Evolutionary conservation across 2,329 filamentous ascomycete genomes (phyloP).

Genomic region (Phoma sp.): DNA sequence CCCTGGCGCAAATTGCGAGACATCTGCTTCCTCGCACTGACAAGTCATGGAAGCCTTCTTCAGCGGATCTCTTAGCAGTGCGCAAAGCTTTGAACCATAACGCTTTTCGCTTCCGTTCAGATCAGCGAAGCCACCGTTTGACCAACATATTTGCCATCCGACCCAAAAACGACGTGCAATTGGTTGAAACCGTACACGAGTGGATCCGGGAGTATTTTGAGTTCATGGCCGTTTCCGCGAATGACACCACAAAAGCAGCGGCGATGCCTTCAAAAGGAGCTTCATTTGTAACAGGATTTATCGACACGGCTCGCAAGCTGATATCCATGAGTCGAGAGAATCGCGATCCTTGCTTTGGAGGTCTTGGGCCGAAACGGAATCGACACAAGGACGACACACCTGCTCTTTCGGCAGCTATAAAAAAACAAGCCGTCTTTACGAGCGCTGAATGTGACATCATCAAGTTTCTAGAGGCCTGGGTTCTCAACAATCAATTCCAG

Average conservation of each 20-base stretch:
- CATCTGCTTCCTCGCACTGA: slow-evolving; percentile 44
- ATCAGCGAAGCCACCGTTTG: slow-evolving; percentile 56
- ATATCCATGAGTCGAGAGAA: slow-evolving; percentile 48
- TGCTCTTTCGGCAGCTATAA: slow-evolving; percentile 17
- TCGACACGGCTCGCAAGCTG: slow-evolving; percentile 49
- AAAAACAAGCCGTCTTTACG: slow-evolving; percentile 52
- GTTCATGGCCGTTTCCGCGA: slow-evolving; percentile 44
- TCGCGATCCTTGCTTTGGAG: slow-evolving; percentile 42
- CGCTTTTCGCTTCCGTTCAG: slow-evolving; percentile 66
- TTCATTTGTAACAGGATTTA: slow-evolving; percentile 45
- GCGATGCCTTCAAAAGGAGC: slow-evolving; percentile 25
- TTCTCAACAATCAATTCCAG: slow-evolving; percentile 36
- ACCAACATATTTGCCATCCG: slow-evolving; percentile 69
- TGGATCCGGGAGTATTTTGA: slow-evolving; percentile 63
- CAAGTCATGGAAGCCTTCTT: slow-evolving; percentile 35
- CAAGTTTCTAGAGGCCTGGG: slow-evolving; percentile 71
- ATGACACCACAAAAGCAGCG: not conserved
- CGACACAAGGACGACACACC: slow-evolving; percentile 28
- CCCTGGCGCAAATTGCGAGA: slow-evolving; percentile 54
- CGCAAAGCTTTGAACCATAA: slow-evolving; percentile 67
- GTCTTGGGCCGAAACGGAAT: slow-evolving; percentile 48
- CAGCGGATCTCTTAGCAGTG: slow-evolving; percentile 69
- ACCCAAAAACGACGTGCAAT: slow-evolving; percentile 60
- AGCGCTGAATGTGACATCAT: slow-evolving; percentile 63
- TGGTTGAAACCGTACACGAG: slow-evolving; percentile 58